Base-by-base conservation (phyloP, 2,329 filamentous ascomycete species). In the Aspergillus felis region DNA sequence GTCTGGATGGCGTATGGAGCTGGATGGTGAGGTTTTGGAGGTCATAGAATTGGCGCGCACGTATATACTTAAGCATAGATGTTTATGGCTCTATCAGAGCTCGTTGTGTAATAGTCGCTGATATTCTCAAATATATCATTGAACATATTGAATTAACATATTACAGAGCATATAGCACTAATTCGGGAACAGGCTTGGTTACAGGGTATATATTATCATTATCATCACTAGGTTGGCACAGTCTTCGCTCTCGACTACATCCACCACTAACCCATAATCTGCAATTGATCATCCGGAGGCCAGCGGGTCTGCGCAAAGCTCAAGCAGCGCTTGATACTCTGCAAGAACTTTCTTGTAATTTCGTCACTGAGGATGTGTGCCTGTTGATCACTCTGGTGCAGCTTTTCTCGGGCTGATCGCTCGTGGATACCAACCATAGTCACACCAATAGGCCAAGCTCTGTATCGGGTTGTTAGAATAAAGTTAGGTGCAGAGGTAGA, bases 361-460 rank as follows among this genome's bases (percentile, higher is more conserved):
- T 99, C 94, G 71, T 97, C 94, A 57, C 92, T 93, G 87, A 99
- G 92, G 67, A 97, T 96, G 74, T 99, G 92, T 3, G 93, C 94
- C 68, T 92, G 88, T 64, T 84, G 83, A 62, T 85, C 84, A 59
- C 80, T 82, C 73, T 94, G 86, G 72, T 97, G 92, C 58, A 99
- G 79, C 78, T 99, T 99, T 78, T 99, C 94, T 61, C 94, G 85
- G 22, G 94, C 93, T 64, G 89, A 94, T 70, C 94, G 87, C 81
- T 97, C 94, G 84, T 99, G 94, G 67, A 99, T 99, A 81, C 94
- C 94, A 69, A 99, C 94, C 94, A 97, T 99, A 74, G 94, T 99
- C 42, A 99, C 94, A 76, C 94, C 94, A 69, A 99, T 99, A 25
- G 94, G 94, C 94, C 94, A 99, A 17, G 94, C 94, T 61, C 80